phyloP scores from a whole-genome alignment of 306 rosid genomes.

The Cajanus cajan region DNA sequence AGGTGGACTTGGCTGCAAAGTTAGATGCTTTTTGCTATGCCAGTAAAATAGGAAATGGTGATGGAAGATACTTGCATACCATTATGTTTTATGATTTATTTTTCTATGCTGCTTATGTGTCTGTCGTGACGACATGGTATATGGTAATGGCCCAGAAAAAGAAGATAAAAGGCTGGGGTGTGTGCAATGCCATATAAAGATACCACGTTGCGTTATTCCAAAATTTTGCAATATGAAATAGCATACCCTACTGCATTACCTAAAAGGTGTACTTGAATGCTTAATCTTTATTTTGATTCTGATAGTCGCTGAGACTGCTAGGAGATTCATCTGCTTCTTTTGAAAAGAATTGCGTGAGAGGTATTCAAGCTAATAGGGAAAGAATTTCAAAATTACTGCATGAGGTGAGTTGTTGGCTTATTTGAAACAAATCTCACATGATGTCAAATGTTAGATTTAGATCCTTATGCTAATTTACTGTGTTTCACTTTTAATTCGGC shows the following conservation, averaged over 20 bases:
- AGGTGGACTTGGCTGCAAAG: conserved; percentile 21
- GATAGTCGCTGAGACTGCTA: conserved; percentile 85
- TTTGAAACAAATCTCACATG: conserved; percentile 4
- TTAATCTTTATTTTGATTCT: conserved; percentile 11
- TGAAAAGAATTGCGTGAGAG: conserved; percentile 95
- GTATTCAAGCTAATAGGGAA: conserved; percentile 89
- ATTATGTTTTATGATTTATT: neutral
- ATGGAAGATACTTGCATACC: neutral
- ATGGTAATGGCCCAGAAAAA: conserved; percentile 4
- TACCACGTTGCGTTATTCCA: neutral
- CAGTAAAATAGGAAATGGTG: conserved; percentile 5
- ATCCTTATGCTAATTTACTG: conserved; percentile 40
- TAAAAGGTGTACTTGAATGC: neutral
- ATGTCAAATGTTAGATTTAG: conserved; percentile 14
- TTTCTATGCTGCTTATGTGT: conserved; percentile 4
- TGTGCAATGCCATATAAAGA: neutral
- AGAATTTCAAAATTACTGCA: conserved; percentile 90
- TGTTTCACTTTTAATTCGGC: conserved; percentile 33
- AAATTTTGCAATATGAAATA: conserved; percentile 12
- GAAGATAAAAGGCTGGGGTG: neutral
- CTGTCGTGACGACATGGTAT: neutral
- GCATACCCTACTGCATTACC: neutral
- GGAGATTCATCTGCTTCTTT: conserved; percentile 96
- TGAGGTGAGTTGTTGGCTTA: conserved; percentile 61
- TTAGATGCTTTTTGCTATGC: neutral